phyloP scores from a whole-genome alignment of 1,284 basidiomycete species.

The Moesziomyces aphidis region DNA sequence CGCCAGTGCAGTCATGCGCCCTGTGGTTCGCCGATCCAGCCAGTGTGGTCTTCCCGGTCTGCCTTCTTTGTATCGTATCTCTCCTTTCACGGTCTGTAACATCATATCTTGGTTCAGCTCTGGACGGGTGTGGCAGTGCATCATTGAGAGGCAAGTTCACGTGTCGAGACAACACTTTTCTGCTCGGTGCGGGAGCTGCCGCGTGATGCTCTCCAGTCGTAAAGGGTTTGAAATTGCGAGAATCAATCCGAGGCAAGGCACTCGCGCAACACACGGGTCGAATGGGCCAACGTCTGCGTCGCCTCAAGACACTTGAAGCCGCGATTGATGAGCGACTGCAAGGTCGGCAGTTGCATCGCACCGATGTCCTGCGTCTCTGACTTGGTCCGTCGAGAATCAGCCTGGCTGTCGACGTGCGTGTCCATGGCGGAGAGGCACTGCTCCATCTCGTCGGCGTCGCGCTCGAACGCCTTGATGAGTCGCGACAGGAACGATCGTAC shows the following conservation, averaged over 20 bases:
- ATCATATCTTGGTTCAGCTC: too few species aligned
- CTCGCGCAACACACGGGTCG: constrained; percentile 9
- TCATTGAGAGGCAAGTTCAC: too few species aligned
- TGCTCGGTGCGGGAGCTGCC: too few species aligned
- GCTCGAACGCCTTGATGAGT: constrained; percentile 27
- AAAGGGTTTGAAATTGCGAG: too few species aligned
- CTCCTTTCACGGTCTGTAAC: too few species aligned
- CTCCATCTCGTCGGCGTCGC: constrained; percentile 21
- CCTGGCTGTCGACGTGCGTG: constrained; percentile 12
- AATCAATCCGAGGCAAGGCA: not conserved
- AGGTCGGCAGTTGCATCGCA: constrained; percentile 9
- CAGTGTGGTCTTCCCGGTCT: too few species aligned
- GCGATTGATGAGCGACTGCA: constrained; percentile 14
- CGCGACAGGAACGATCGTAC: constrained; percentile 11
- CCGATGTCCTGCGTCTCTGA: not conserved
- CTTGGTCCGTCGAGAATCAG: not conserved
- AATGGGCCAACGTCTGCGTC: constrained; percentile 12
- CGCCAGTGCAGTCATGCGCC: too few species aligned
- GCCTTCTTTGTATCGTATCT: too few species aligned
- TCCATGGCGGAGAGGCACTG: constrained; percentile 26
- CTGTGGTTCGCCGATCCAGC: too few species aligned
- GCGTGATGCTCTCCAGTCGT: too few species aligned
- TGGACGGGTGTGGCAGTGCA: too few species aligned
- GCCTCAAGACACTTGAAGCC: constrained; percentile 7
- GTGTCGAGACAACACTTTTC: too few species aligned